Base-by-base conservation (phyloP, 2,329 filamentous ascomycete species). In the Juglanconis juglandina region DNA sequence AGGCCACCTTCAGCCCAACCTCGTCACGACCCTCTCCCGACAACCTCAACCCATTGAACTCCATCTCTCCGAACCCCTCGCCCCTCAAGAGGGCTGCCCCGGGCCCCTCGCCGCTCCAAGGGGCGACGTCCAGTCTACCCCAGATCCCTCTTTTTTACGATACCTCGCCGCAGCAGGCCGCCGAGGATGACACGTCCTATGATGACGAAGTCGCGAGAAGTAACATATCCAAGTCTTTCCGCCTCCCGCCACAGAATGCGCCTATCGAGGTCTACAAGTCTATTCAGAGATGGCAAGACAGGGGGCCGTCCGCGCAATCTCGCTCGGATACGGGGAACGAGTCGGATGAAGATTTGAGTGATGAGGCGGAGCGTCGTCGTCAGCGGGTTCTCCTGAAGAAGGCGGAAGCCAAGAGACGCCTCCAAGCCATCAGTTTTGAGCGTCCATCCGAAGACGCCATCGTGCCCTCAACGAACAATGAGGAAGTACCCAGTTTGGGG, bases 11-110 rank as follows among this genome's bases (percentile, higher is more conserved):
- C 50, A 86, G 82, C 60, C 83, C 83, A 24, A 85, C 83, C 0
- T 85, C 82, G 1, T 86, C 83, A 1, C 76, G 83, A 10, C 83
- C 83, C 0, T 86, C 83, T 1, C 83, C 83, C 0, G 72, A 77
- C 47, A 66, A 79, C 4, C 77, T 81, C 10, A 66, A 66, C 13
- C 47, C 42, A 13, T 69, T 74, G 32, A 75, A 81, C 54, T 71
- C 74, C 1, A 77, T 80, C 4, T 82, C 81, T 2, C 76, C 81
- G 0, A 79, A 79, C 48, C 69, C 73, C 0, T 85, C 82, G 1
- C 81, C 82, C 0, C 68, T 83, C 1, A 83, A 82, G 66, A 74
- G 79, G 41, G 76, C 79, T 33, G 76, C 76, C 14, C 74, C 81
- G 53, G 74, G 78, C 35, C 78, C 79, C 0, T 81, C 79, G 0